Evolutionary conservation across 257 asterid genomes (phyloP).

Genomic region (Ilex aquifolium): DNA sequence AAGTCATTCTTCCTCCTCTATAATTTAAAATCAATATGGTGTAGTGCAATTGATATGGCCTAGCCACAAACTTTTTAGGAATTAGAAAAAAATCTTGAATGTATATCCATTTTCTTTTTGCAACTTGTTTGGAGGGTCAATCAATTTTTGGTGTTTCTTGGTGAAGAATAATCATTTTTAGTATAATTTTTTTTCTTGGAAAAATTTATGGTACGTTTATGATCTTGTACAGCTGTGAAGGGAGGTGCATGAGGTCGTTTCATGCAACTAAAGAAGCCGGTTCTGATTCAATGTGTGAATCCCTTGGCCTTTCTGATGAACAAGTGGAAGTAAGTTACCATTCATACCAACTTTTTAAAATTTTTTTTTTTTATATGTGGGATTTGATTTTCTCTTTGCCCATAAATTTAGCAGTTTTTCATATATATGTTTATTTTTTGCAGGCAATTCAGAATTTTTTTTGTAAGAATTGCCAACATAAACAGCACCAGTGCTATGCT

Average conservation of each 20-base stretch:
- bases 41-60: too few relatives aligned
- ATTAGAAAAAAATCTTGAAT: too few relatives aligned
- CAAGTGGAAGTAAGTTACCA: slow-evolving; percentile 41
- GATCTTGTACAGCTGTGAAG: slow-evolving; percentile 57
- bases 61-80: too few relatives aligned
- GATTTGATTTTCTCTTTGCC: background rate
- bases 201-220: background rate
- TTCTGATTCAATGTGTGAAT: slow-evolving; percentile 47
- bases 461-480: slow-evolving; percentile 71
- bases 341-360: background rate
- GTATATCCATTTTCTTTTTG: too few relatives aligned
- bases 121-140: too few relatives aligned
- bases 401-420: background rate
- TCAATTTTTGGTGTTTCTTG: too few relatives aligned
- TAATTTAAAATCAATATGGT: too few relatives aligned
- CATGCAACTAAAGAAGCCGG: slow-evolving; percentile 66
- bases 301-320: slow-evolving; percentile 51
- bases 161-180: too few relatives aligned
- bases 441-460: slow-evolving; percentile 48
- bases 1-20: too few relatives aligned
- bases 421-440: slow-evolving; percentile 5
- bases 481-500: slow-evolving; percentile 74
- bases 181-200: too few relatives aligned
- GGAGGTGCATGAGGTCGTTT: slow-evolving; percentile 87
- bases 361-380: background rate